Percentiles rank a stretch among this genome's conserved stretches.
These are phyloP conservation scores for Verticillium longisporum DNA, from an alignment of 2,329 filamentous ascomycete species.

Conservation along the genomic window DNA sequence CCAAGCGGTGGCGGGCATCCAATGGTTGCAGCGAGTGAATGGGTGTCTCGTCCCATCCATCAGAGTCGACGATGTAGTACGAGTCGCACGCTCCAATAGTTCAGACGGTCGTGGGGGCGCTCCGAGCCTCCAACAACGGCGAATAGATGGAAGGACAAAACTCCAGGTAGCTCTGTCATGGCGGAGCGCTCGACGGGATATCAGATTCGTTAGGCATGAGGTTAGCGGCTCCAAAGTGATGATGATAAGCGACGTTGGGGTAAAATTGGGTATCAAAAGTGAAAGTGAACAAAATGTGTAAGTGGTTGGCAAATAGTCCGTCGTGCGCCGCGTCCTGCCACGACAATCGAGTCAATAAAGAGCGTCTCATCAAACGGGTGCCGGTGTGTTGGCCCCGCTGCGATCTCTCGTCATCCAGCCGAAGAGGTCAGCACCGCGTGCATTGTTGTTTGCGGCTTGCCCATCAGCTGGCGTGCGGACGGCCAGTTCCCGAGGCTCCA, in stretches of 20 bases:
- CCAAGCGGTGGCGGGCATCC: background rate
- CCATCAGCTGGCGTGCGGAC: conserved; percentile 23
- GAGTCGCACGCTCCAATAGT: background rate
- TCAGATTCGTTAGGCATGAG: background rate
- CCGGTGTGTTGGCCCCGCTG: conserved; percentile 12
- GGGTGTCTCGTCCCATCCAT: no score
- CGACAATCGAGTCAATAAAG: background rate
- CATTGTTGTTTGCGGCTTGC: conserved; percentile 16
- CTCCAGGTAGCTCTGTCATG: background rate
- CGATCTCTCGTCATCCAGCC: conserved; percentile 46
- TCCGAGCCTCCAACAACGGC: background rate
- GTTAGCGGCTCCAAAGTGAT: conserved; percentile 3
- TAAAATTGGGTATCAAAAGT: conserved; percentile 27
- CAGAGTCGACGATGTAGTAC: no score
- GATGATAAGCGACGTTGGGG: conserved; percentile 6
- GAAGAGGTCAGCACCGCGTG: conserved; percentile 35
- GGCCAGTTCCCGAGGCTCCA: conserved; percentile 65
- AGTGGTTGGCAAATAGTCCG: background rate
- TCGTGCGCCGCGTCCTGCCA: background rate
- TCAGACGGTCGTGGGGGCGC: background rate
- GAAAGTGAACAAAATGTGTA: conserved; percentile 10
- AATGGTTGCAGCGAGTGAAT: background rate
- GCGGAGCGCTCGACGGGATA: background rate
- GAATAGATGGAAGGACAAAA: background rate
- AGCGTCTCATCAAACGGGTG: background rate